Conservation (phyloP, 2,329 filamentous ascomycete species). For the Paramyrothecium sp. region DNA sequence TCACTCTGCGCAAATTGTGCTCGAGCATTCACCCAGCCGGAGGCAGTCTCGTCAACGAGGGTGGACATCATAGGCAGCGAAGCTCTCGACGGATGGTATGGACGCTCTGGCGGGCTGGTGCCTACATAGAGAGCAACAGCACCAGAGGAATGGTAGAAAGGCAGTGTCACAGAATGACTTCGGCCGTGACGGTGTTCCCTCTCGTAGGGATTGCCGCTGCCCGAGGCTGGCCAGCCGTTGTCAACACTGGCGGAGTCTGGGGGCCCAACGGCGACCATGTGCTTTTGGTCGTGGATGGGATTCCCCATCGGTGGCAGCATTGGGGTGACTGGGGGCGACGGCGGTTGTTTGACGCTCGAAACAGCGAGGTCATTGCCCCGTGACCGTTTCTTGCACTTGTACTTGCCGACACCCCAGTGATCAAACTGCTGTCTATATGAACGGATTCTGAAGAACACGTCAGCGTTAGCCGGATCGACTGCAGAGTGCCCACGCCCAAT, state of each 20-base stretch:
- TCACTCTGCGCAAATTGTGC: background rate
- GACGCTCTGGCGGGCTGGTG: background rate
- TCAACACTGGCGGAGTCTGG: background rate
- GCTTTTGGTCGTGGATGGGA: background rate
- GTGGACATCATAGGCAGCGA: background rate
- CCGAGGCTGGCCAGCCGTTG: background rate
- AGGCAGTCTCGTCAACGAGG: background rate
- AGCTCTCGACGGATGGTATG: background rate
- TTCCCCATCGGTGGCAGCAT: background rate
- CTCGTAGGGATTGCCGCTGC: background rate
- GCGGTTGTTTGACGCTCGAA: slow-evolving; percentile 12
- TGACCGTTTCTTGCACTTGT: slow-evolving; percentile 37
- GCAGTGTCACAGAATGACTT: background rate
- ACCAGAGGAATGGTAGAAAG: background rate
- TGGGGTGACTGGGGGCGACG: slow-evolving; percentile 4
- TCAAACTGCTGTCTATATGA: slow-evolving; percentile 49
- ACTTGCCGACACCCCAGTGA: slow-evolving; percentile 45
- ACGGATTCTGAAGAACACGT: slow-evolving; percentile 26
- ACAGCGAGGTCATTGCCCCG: slow-evolving; percentile 10
- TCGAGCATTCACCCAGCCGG: background rate
- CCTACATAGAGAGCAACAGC: background rate
- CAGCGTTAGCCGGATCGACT: slow-evolving; percentile 7
- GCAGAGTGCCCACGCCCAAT: too few species aligned
- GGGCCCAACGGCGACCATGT: background rate
- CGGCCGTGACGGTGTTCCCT: background rate